Conservation (phyloP, 495 filamentous ascomycete species). For the Neurospora cerealis region DNA sequence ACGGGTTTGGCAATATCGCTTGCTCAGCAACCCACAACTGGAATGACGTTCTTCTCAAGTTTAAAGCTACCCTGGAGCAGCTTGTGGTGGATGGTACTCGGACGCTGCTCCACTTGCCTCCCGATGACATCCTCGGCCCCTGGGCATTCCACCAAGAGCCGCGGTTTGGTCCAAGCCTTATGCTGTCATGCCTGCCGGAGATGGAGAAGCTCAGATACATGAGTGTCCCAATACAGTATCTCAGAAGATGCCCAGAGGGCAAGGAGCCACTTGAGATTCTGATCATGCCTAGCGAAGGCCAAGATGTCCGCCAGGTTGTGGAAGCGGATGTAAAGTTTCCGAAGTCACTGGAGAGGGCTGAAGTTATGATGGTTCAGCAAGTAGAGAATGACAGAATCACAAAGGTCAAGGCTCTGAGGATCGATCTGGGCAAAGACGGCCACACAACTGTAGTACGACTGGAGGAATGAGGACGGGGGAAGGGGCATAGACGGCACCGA, state of each 20-base stretch:
- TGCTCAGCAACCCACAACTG: rapidly evolving
- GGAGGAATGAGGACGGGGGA: not conserved
- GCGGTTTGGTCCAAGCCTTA: not conserved
- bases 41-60: not conserved
- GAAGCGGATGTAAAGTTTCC: not conserved
- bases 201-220: not conserved
- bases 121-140: not conserved
- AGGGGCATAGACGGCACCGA: not conserved
- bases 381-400: not conserved
- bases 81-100: not conserved
- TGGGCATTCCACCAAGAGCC: rapidly evolving
- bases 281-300: not conserved
- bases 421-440: not conserved
- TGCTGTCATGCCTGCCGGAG: not conserved
- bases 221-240: not conserved
- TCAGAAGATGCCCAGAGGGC: not conserved
- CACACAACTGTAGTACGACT: not conserved
- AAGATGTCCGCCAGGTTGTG: not conserved
- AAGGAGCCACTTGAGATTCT: not conserved
- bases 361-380: not conserved
- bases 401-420: not conserved
- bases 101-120: not conserved
- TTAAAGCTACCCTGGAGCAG: not conserved
- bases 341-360: not conserved
- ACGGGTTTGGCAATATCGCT: not conserved